Conservation (phyloP, 768 basidiomycete genomes). For the Pilatotrama ljubarskyi region DNA sequence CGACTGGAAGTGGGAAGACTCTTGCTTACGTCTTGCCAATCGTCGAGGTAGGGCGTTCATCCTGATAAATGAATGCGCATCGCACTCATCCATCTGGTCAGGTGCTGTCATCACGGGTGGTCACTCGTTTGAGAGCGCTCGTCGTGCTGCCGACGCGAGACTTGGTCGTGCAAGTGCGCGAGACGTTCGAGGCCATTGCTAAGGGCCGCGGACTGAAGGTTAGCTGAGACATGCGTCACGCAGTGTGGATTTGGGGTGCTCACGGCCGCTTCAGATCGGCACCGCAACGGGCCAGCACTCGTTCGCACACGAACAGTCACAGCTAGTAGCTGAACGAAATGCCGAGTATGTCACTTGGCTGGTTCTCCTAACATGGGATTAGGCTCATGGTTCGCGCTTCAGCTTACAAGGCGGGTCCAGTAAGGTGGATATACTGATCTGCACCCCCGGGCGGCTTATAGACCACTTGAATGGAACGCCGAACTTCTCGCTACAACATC, state of each 20-base stretch:
- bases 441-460: conserved; percentile 92
- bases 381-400: neutral
- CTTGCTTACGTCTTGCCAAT: conserved; percentile 95
- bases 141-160: conserved; percentile 93
- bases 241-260: neutral
- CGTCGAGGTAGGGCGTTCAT: conserved; percentile 59
- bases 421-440: conserved; percentile 91
- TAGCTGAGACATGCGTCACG: conserved; percentile 11
- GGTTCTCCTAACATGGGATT: neutral
- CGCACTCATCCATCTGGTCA: neutral
- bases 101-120: conserved; percentile 69
- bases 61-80: neutral
- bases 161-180: conserved; percentile 87
- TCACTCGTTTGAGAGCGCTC: conserved; percentile 85
- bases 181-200: conserved; percentile 83
- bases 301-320: conserved; percentile 87
- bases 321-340: conserved; percentile 65
- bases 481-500: conserved; percentile 90
- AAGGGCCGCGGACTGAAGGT: conserved; percentile 91
- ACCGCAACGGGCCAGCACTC: conserved; percentile 93
- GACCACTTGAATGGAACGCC: conserved; percentile 89
- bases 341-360: conserved; percentile 42
- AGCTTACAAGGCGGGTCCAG: conserved; percentile 85
- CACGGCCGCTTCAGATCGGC: conserved; percentile 47
- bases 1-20: conserved; percentile 97